These are phyloP conservation scores for Pseudomassariella vexata DNA, from an alignment of 2,329 filamentous ascomycete genomes.

Conservation along the genomic window DNA sequence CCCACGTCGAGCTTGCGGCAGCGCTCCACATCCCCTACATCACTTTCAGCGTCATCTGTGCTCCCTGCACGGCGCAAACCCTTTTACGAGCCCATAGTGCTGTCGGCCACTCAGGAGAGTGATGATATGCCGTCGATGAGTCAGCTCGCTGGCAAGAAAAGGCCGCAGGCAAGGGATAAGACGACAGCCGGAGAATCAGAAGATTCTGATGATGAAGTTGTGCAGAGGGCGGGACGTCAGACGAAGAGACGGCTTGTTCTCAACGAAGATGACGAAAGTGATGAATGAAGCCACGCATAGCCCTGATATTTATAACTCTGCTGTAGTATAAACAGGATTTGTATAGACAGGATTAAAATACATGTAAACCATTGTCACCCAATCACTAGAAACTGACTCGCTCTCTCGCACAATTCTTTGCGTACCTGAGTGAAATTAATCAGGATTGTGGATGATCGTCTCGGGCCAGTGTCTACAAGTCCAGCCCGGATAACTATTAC, in stretches of 20 bases:
- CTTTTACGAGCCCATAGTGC: constrained; percentile 15
- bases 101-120: constrained; percentile 15
- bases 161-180: constrained; percentile 1
- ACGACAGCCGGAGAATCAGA: constrained; percentile 1
- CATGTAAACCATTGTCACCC: too few relatives aligned
- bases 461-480: too few relatives aligned
- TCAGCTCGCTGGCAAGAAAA: constrained; percentile 15
- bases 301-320: too few relatives aligned
- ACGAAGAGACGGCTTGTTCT: constrained; percentile 10
- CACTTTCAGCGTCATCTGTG: constrained; percentile 14
- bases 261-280: constrained; percentile 12
- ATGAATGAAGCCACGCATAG: constrained; percentile 3
- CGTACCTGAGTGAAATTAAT: too few relatives aligned
- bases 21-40: constrained; percentile 18
- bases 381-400: too few relatives aligned
- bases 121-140: constrained; percentile 23
- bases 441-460: too few relatives aligned
- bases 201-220: constrained; percentile 8
- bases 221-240: constrained; percentile 7
- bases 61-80: constrained; percentile 7
- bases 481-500: too few relatives aligned
- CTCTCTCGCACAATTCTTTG: too few relatives aligned
- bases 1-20: constrained; percentile 18
- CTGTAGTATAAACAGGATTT: too few relatives aligned
- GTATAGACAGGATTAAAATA: too few relatives aligned